These are phyloP conservation scores for Gigaspora rosea DNA, from an alignment of 192 early-diverging fungal genomes.

Conservation along the genomic window DNA sequence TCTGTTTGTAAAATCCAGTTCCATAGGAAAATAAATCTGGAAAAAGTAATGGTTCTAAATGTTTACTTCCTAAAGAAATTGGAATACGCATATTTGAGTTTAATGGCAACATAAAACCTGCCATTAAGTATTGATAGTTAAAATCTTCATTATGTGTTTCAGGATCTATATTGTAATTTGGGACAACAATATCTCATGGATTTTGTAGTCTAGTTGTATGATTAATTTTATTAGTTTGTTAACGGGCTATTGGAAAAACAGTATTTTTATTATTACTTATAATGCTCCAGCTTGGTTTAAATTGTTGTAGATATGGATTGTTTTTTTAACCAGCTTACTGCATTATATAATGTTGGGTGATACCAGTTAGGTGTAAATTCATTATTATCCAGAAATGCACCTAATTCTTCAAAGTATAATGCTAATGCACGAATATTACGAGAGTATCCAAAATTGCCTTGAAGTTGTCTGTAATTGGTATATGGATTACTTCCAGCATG, in stretches of 20 bases:
- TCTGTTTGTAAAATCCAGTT: neutral
- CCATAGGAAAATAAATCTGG: slow-evolving; percentile 6
- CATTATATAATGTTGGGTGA: neutral
- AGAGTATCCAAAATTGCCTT: neutral
- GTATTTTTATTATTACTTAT: neutral
- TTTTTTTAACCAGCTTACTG: neutral
- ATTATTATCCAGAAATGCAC: slow-evolving; percentile 6
- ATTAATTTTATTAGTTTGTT: neutral
- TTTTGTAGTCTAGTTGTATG: neutral
- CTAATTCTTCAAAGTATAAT: neutral
- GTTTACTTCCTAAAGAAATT: neutral
- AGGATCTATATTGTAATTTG: neutral
- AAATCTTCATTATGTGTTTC: slow-evolving; percentile 14
- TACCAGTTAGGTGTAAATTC: neutral
- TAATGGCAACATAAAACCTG: neutral
- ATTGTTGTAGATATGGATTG: neutral
- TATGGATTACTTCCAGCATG: neutral
- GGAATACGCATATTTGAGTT: neutral
- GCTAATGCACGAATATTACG: neutral
- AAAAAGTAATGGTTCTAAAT: slow-evolving; percentile 3
- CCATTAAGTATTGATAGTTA: neutral
- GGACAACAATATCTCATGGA: neutral
- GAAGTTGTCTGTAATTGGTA: neutral
- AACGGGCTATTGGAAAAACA: neutral
- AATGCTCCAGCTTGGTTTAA: neutral